Conservation (phyloP, 257 asterid species). For the Fraxinus excelsior region DNA sequence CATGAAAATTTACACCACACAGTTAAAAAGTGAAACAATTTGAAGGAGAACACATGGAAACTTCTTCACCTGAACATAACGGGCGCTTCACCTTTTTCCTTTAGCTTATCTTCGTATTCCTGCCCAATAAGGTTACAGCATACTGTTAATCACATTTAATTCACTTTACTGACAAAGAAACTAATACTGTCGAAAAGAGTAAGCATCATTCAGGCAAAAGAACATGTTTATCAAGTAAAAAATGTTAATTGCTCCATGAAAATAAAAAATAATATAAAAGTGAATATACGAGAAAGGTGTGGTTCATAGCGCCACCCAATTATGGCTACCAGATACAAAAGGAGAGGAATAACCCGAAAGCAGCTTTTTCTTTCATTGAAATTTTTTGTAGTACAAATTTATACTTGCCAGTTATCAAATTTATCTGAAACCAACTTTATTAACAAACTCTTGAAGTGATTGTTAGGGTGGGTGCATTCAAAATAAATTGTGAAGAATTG, state of each 20-base stretch:
- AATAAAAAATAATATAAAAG: background rate
- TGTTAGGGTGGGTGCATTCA: background rate
- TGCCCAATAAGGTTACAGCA: slow-evolving; percentile 31
- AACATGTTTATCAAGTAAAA: background rate
- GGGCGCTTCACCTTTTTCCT: slow-evolving; percentile 96
- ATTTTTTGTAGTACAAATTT: background rate
- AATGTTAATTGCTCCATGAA: background rate
- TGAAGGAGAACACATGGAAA: slow-evolving; percentile 11
- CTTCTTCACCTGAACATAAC: slow-evolving; percentile 93
- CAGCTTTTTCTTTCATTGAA: no score
- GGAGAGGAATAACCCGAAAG: no score
- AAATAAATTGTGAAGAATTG: background rate
- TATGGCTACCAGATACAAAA: no score
- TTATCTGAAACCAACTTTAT: background rate
- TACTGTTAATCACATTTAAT: slow-evolving; percentile 10
- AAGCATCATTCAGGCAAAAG: background rate
- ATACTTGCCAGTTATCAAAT: background rate
- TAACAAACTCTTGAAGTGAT: background rate
- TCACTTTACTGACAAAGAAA: slow-evolving; percentile 2
- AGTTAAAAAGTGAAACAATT: slow-evolving; percentile 10
- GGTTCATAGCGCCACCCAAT: no score
- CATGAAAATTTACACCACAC: background rate
- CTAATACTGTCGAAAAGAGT: background rate
- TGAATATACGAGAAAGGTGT: no score
- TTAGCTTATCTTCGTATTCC: slow-evolving; percentile 89